Evolutionary conservation across 441 rosid species (phyloP).

Genomic region (Gossypium gossypioides): DNA sequence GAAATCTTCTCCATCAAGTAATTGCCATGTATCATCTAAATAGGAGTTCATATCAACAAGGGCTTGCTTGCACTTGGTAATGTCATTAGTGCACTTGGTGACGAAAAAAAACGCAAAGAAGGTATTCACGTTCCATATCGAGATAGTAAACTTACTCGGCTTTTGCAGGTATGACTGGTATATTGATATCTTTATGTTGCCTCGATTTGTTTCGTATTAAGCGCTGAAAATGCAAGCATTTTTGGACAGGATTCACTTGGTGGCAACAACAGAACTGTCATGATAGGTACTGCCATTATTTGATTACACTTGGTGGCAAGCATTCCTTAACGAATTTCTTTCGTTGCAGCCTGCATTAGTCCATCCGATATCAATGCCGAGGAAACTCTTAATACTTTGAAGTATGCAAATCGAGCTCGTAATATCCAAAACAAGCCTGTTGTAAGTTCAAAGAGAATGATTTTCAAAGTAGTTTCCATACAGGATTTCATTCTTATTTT

Average conservation of each 20-base stretch:
- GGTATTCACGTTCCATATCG: slow-evolving; percentile 91
- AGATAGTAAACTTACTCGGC: slow-evolving; percentile 94
- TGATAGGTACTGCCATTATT: slow-evolving; percentile 60
- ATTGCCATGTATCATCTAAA: slow-evolving; percentile 19
- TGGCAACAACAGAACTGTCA: slow-evolving; percentile 94
- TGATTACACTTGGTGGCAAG: neutral
- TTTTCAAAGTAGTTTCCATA: neutral
- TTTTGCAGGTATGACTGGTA: slow-evolving; percentile 62
- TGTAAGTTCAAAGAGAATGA: slow-evolving; percentile 41
- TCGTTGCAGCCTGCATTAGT: slow-evolving; percentile 79
- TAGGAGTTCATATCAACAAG: slow-evolving; percentile 94
- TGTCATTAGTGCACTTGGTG: slow-evolving; percentile 97
- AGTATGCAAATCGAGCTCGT: slow-evolving; percentile 98
- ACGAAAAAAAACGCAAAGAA: slow-evolving; percentile 94
- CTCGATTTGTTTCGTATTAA: neutral
- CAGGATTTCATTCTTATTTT: neutral
- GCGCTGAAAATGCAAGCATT: slow-evolving; percentile 12
- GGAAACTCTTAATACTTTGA: slow-evolving; percentile 93
- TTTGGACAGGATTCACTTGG: slow-evolving; percentile 89
- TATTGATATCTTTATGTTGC: neutral
- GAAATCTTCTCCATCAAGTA: slow-evolving; percentile 13
- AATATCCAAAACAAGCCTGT: slow-evolving; percentile 93
- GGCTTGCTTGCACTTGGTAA: slow-evolving; percentile 99
- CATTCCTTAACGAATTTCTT: neutral
- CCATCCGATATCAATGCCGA: slow-evolving; percentile 98